Base-by-base conservation (phyloP, 2,329 filamentous ascomycete genomes). In the Sporothrix brasiliensis region DNA sequence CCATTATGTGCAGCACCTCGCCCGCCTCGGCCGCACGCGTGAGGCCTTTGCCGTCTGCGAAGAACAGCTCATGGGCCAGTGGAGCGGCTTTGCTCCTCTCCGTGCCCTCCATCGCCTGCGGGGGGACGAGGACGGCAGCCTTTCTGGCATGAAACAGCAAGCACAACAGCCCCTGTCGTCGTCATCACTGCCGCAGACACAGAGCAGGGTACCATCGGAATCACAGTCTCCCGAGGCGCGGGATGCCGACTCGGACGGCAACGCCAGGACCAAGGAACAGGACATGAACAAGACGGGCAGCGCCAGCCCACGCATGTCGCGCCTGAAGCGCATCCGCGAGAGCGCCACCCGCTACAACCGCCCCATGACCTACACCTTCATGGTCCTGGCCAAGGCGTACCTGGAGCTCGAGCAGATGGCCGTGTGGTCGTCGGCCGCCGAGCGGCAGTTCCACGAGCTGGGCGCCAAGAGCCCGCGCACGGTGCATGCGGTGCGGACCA, bases 1-100 rank as follows among this genome's bases (percentile, higher is more conserved):
- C 77, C 84, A 86, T 67, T 89, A 92, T 73, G 85, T 97, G 69
- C 87, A 91, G 75, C 80, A 85, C 67, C 87, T 97, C 39, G 87
- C 88, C 30, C 81, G 83, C 16, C 83, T 88, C 69, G 84, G 85
- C 60, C 83, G 85, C 60, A 85, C 86, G 75, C 80, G 87, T 63
- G 83, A 90, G 24, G 93, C 93, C 50, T 97, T 95, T 79, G 77
- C 81, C 27, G 80, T 89, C 67, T 94, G 92, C 77, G 94, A 98
- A 81, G 80, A 84, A 34, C 87, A 88, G 72, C 88, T 98, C 69
- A 96, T 97, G 86, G 85, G 87, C 0, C 84, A 87, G 47, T 97
- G 93, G 86, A 86, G 87, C 13, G 92, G 93, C 30, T 97, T 93
- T 92, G 73, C 76, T 39, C 70, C 73, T 2, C 77, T 76, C 54